These are phyloP conservation scores for Xylaria sp. DNA, from an alignment of 2,329 filamentous ascomycete species.

Conservation along the genomic window DNA sequence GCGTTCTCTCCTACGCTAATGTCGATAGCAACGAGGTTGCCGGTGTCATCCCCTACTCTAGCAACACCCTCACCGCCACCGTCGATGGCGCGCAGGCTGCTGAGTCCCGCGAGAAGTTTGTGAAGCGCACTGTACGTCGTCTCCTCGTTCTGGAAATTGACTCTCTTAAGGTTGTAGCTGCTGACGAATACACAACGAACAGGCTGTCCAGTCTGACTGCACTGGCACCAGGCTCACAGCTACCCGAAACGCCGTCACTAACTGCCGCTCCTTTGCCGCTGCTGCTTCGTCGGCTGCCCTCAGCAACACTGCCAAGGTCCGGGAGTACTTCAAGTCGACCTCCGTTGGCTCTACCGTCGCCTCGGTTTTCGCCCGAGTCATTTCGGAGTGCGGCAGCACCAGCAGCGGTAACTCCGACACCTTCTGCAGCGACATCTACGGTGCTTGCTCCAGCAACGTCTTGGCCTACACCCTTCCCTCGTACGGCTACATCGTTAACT, in stretches of 20 bases:
- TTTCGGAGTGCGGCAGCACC: conserved; percentile 59
- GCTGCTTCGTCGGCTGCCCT: conserved; percentile 58
- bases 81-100: conserved; percentile 63
- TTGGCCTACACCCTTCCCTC: conserved; percentile 67
- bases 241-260: conserved; percentile 57
- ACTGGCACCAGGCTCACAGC: conserved; percentile 52
- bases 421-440: conserved; percentile 64
- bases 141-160: neutral
- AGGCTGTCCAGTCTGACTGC: conserved; percentile 58
- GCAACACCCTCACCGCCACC: conserved; percentile 62
- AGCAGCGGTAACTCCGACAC: conserved; percentile 55
- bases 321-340: conserved; percentile 66
- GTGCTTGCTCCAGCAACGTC: conserved; percentile 56
- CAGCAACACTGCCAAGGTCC: conserved; percentile 66
- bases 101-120: conserved; percentile 53
- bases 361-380: conserved; percentile 47
- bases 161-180: neutral
- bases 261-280: conserved; percentile 60
- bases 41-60: conserved; percentile 61
- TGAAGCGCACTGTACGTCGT: conserved; percentile 51
- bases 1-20: conserved; percentile 61
- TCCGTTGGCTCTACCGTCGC: conserved; percentile 50
- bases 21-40: conserved; percentile 57
- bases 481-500: conserved; percentile 64
- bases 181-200: conserved; percentile 1